phyloP scores from a whole-genome alignment of 2,329 filamentous ascomycete genomes.

The Colletotrichum sp. region DNA sequence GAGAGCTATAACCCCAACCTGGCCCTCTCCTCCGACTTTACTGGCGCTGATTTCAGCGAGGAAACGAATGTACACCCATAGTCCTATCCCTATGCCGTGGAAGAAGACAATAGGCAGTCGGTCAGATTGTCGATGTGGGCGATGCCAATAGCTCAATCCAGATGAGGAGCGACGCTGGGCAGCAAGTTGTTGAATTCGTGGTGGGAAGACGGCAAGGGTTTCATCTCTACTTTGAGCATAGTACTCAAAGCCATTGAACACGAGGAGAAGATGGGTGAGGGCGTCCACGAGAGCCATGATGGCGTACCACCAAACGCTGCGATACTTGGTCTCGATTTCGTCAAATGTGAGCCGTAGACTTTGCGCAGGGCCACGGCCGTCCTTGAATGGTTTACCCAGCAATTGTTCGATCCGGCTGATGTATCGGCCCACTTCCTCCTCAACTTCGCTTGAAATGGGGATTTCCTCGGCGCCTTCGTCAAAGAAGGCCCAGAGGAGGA shows the following conservation, averaged over 20 bases:
- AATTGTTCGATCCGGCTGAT: conserved; percentile 57
- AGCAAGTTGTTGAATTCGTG: conserved; percentile 25
- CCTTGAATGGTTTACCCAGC: conserved; percentile 53
- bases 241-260: conserved; percentile 55
- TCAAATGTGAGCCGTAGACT: conserved; percentile 70
- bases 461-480: conserved; percentile 46
- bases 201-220: background rate
- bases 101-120: conserved; percentile 69
- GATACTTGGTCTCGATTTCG: conserved; percentile 62
- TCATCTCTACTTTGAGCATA: conserved; percentile 45
- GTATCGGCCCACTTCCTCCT: conserved; percentile 47
- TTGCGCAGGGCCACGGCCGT: conserved; percentile 60
- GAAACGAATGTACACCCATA: conserved; percentile 66
- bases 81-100: conserved; percentile 74
- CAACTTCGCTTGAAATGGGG: background rate
- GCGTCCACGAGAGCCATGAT: conserved; percentile 62
- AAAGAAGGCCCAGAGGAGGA: conserved; percentile 72
- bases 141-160: conserved; percentile 70
- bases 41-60: conserved; percentile 53
- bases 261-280: conserved; percentile 48
- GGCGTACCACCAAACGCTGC: conserved; percentile 67
- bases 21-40: conserved; percentile 28
- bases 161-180: conserved; percentile 60
- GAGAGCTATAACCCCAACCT: conserved; percentile 68
- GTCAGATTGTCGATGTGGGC: conserved; percentile 61